Evolutionary conservation across 2,329 filamentous ascomycete genomes (phyloP).

Genomic region (Fusarium irregulare): DNA sequence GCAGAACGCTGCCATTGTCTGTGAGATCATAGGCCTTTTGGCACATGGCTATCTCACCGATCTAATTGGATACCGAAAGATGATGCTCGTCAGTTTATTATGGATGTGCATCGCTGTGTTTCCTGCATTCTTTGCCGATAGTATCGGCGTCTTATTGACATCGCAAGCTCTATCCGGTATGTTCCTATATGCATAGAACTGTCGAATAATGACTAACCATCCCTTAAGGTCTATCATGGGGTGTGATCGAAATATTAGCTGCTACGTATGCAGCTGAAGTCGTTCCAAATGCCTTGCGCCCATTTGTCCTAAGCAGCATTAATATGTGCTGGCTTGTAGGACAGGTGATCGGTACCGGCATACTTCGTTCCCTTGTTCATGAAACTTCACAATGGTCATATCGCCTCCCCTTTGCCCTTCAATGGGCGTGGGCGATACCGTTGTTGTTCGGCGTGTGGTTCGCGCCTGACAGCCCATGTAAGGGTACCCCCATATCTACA

Average conservation of each 20-base stretch:
- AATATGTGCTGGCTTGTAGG: conserved; percentile 59
- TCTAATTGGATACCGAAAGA: conserved; percentile 52
- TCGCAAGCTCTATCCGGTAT: conserved; percentile 50
- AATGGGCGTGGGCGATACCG: conserved; percentile 56
- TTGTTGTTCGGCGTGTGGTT: conserved; percentile 52
- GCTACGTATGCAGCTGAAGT: conserved; percentile 56
- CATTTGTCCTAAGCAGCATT: conserved; percentile 54
- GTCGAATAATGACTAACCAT: background rate
- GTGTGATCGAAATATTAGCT: conserved; percentile 52
- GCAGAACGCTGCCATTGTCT: conserved; percentile 37
- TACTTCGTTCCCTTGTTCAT: conserved; percentile 50
- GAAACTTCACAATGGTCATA: conserved; percentile 46
- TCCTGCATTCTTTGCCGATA: conserved; percentile 52
- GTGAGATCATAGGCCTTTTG: conserved; percentile 53
- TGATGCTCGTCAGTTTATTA: conserved; percentile 52
- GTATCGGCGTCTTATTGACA: conserved; percentile 49
- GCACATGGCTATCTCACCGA: conserved; percentile 56
- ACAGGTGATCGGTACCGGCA: conserved; percentile 52
- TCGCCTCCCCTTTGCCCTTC: conserved; percentile 53
- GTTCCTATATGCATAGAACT: background rate
- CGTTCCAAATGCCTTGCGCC: conserved; percentile 47
- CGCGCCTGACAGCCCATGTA: conserved; percentile 56
- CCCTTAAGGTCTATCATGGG: conserved; percentile 48
- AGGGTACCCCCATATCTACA: background rate
- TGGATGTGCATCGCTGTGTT: conserved; percentile 54